Evolutionary conservation across 2,329 filamentous ascomycete species (phyloP), one percentile per base, ranked within the genome.

Genomic region (Fusarium newnesense): DNA sequence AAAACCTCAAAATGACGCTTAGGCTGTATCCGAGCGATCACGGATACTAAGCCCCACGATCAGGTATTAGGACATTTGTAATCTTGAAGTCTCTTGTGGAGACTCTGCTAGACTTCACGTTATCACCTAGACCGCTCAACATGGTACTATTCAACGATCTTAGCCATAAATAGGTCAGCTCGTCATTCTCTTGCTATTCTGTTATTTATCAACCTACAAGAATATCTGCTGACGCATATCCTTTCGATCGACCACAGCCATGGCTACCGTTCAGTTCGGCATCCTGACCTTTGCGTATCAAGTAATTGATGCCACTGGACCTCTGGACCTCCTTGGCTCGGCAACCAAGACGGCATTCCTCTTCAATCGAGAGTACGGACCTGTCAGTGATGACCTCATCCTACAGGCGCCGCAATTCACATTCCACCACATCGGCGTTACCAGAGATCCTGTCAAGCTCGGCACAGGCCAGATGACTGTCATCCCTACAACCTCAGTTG

Each of bases 141-240:
- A n/a, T 9, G 8, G 4, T 2, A 4, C 4, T 12, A 2, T 2
- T 12, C 15, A 28, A n/a, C 15, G 19, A 9, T 18, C 5, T 10
- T n/a, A n/a, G 6, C 7, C 19, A 40, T 54, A 39, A 28, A 54
- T 39, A 39, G 15, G 24, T 15, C 19, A 18, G 1, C 5, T 7
- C 24, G 16, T 26, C 1, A 4, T 26, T n/a, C 9, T 18, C 7
- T 28, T 5, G 10, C 12, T n/a, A 1, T 6, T 9, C 1, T 28
- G 0, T 7, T 9, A 18, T 4, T 13, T 1, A n/a, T 18, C 5
- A 10, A 18, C 8, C 1, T 2, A 7, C 7, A 8, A 7, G 9
- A 39, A 13, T 13, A 53, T 18, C 11, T 2, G 1, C 5, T 5
- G 0, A 15, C 4, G 1, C 8, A 34, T 9, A 10, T 24, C 10